Base-by-base conservation (phyloP, 202 grass and related monocot genomes). In the Elaeis oleifera region DNA sequence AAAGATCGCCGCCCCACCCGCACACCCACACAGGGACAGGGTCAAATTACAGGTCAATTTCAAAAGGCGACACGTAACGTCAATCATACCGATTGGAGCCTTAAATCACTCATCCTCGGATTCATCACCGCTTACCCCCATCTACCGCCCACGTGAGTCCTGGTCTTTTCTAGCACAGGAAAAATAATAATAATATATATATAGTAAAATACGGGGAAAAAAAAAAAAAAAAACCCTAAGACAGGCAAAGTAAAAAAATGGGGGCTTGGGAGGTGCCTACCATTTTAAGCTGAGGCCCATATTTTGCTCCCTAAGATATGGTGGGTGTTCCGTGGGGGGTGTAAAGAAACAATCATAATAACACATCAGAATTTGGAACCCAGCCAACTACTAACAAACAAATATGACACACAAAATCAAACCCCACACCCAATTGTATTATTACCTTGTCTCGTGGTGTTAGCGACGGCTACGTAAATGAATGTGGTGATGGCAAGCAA, bases 221-320 rank as follows among this genome's bases (percentile, higher is more conserved):
- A 25, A 15, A 59, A 1, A 1, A 3, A 1, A 59, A 3, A n/a
- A 25, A 20, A 20, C 0, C 20, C 20, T 20, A 20, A 8, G 57
- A 13, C 36, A 9, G 8, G 31, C 36, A 11, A 39, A 39, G 1
- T 2, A 11, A 39, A 44, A 44, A 44, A 2, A 5, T 13, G 36
- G 36, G 36, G 18, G 57, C 15, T 5, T 6, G 27, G 5, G 14
- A 4, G 18, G 21, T 2, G 49, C 49, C 19, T 5, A 50, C 50
- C 15, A 49, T 23, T 64, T 11, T 3, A 28, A 59, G 61, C 3
- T 13, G 25, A 21, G 0, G 23, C 16, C 49, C 49, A 18, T 14
- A 49, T 29, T 65, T 52, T 52, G 63, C 11, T 18, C 49, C 44
- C 49, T 44, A 26, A n/a, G 4, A 53, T 52, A 53, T 53, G 63